phyloP scores from a whole-genome alignment of 768 basidiomycete genomes.

The Phlebiopsis gigantea region DNA sequence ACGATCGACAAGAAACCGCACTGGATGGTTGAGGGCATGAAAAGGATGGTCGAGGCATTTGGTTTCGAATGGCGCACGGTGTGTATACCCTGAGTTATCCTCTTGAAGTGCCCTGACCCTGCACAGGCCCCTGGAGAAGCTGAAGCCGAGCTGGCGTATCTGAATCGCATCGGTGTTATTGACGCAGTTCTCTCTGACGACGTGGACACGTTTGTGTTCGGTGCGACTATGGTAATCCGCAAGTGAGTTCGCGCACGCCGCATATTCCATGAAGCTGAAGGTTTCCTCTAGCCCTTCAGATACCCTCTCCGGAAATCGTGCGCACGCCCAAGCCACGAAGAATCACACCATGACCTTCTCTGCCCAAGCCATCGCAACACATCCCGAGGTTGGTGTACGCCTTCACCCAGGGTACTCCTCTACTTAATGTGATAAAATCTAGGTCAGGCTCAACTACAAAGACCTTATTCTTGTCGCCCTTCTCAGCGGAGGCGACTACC shows the following conservation, averaged over 20 bases:
- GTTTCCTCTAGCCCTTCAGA: slow-evolving; percentile 49
- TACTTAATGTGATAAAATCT: background rate
- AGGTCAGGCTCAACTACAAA: slow-evolving; percentile 45
- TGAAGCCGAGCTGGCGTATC: slow-evolving; percentile 87
- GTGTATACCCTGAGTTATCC: slow-evolving; percentile 28
- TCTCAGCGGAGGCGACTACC: slow-evolving; percentile 88
- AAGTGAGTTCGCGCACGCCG: slow-evolving; percentile 46
- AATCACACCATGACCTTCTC: slow-evolving; percentile 50
- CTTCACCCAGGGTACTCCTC: background rate
- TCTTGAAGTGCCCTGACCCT: slow-evolving; percentile 5
- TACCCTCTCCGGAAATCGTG: slow-evolving; percentile 66
- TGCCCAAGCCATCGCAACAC: slow-evolving; percentile 34
- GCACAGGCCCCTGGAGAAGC: slow-evolving; percentile 86
- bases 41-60: slow-evolving; percentile 71
- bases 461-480: slow-evolving; percentile 82
- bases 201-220: slow-evolving; percentile 89
- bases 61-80: slow-evolving; percentile 76
- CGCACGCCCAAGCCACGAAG: slow-evolving; percentile 65
- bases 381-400: slow-evolving; percentile 26
- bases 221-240: slow-evolving; percentile 75
- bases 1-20: slow-evolving; percentile 55
- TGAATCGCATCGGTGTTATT: slow-evolving; percentile 76
- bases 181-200: slow-evolving; percentile 92
- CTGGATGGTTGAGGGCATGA: slow-evolving; percentile 71
- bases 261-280: too few relatives aligned